phyloP scores from a whole-genome alignment of 306 rosid species.

The Cucumis hystrix region DNA sequence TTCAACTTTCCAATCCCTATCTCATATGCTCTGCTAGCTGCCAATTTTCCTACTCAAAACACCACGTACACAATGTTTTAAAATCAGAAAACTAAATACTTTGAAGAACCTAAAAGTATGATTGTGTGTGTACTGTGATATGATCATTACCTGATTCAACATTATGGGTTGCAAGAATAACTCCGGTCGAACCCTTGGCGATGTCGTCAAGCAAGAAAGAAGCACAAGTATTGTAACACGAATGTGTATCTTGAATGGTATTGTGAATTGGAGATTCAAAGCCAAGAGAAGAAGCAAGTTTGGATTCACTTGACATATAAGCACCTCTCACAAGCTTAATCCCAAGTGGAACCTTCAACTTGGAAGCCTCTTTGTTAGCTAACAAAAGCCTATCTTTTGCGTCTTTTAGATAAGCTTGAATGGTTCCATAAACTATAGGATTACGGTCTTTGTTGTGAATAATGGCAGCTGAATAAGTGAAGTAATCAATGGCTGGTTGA shows the following conservation, averaged over 20 bases:
- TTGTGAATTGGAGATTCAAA: constrained; percentile 63
- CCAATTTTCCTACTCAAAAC: constrained; percentile 44
- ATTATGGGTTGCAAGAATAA: constrained; percentile 82
- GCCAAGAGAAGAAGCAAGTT: constrained; percentile 46
- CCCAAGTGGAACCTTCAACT: constrained; percentile 58
- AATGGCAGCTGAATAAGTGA: constrained; percentile 61
- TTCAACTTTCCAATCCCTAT: constrained; percentile 62
- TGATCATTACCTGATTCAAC: constrained; percentile 53
- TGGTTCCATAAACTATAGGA: constrained; percentile 50
- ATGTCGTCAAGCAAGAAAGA: constrained; percentile 50
- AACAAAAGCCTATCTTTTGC: constrained; percentile 53
- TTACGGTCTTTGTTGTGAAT: constrained; percentile 32
- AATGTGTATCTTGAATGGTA: constrained; percentile 53
- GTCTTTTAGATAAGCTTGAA: constrained; percentile 76
- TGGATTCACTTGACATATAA: constrained; percentile 66
- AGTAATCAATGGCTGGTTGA: constrained; percentile 87
- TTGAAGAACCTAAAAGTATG: too few species aligned
- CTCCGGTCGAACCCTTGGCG: constrained; percentile 44
- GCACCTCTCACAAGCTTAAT: constrained; percentile 89
- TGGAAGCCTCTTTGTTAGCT: constrained; percentile 33
- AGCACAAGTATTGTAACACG: constrained; percentile 59
- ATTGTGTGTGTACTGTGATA: too few species aligned
- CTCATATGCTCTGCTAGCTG: constrained; percentile 60
- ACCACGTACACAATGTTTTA: neutral
- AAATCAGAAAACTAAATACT: too few species aligned